A percentile compares a stretch with the other conserved stretches of the same genome.
These are phyloP conservation scores for Tephrocybe sp. DNA, from an alignment of 768 basidiomycete genomes.

Conservation along the genomic window DNA sequence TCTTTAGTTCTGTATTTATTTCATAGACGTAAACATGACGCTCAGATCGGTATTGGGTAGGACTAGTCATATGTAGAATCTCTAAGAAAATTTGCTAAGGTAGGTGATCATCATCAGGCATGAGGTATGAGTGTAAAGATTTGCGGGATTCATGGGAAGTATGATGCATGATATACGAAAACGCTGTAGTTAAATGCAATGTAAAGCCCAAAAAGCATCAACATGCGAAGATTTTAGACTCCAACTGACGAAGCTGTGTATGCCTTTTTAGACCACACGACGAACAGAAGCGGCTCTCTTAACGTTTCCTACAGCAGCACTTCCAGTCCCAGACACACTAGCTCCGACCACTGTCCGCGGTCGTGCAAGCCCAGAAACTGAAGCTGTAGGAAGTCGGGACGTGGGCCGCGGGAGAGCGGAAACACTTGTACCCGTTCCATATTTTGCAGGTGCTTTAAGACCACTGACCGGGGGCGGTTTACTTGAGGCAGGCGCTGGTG, in stretches of 20 bases:
- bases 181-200: slow-evolving; percentile 6
- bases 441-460: slow-evolving; percentile 14
- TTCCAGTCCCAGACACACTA: background rate
- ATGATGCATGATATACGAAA: slow-evolving; percentile 11
- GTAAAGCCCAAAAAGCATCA: background rate
- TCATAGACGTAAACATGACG: background rate
- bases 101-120: background rate
- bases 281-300: slow-evolving; percentile 6
- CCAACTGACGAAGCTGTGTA: background rate
- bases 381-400: slow-evolving; percentile 13
- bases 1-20: background rate
- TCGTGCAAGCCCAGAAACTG: slow-evolving; percentile 10
- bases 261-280: slow-evolving; percentile 9
- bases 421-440: slow-evolving; percentile 6
- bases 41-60: no score
- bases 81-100: background rate
- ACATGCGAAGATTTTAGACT: background rate
- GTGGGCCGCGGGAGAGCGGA: slow-evolving; percentile 19
- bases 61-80: background rate
- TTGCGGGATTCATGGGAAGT: background rate
- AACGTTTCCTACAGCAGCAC: background rate
- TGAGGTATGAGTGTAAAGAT: slow-evolving; percentile 7
- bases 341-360: slow-evolving; percentile 4
- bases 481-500: slow-evolving; percentile 1
- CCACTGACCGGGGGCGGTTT: slow-evolving; percentile 11